Evolutionary conservation across 129 eudicot species (phyloP), one percentile per base, ranked within the genome.

Genomic region (Flaveria trinervia): DNA sequence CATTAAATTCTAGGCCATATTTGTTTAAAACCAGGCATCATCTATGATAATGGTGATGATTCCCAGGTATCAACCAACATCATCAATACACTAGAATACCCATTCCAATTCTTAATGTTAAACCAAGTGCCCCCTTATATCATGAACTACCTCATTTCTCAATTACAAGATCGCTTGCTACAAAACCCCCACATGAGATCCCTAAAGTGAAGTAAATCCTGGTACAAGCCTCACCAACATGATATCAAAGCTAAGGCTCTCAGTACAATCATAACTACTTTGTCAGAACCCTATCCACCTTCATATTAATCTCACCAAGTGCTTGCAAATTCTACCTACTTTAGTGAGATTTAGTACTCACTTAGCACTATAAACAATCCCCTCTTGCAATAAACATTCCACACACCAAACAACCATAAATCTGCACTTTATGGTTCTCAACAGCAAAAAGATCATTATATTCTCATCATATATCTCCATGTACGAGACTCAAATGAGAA

Each of bases 361-460:
- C 41, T 36, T 36, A 91, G 92, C 86, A 80, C 82, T 88, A 77
- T 85, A 89, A 74, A 89, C 96, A 52, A 95, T 95, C 78, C 88
- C 94, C 83, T 95, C 99, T 36, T 5, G 41, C 92, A 75, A 95
- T 97, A 89, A 83, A 89, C 69, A 95, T 81, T 72, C 97, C 99
- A 46, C 96, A 96, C 86, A 88, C 99, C 87, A 95, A 91, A 82
- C 94, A 85, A 75, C 91, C 99, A 72, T 89, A 97, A 83, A 95
- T 89, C 44, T 77, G 97, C 78, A 91, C 83, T 81, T 91, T 94
- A 70, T 83, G 96, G 56, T 88, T 91, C 72, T 89, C 88, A 50
- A 91, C 88, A 49, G 89, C 83, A 56, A 91, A 85, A 54, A 89
- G 96, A 52, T 94, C 96, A 72, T 94, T 94, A 44, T 88, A 89